Conservation (phyloP, 768 basidiomycete species). For the Cyclocybe aegerita region DNA sequence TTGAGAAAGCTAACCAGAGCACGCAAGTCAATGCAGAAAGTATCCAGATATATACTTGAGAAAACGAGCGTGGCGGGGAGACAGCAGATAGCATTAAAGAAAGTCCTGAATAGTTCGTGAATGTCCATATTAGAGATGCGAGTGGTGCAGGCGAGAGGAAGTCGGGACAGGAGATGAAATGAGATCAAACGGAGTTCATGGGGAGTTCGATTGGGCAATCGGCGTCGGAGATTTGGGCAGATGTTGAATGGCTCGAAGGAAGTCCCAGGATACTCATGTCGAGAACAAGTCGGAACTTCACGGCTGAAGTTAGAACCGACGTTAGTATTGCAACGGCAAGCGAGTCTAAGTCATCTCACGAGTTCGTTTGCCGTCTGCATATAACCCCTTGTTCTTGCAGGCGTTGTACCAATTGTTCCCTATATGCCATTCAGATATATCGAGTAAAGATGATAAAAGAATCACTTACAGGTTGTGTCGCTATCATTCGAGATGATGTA, state of each 20-base stretch:
- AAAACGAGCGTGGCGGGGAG: not conserved
- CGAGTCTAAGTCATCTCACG: constrained; percentile 40
- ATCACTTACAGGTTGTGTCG: constrained; percentile 75
- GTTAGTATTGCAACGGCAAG: not conserved
- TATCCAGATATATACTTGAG: too few relatives aligned
- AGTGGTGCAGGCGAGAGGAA: constrained; percentile 6
- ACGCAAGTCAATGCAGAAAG: too few relatives aligned
- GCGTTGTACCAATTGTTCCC: constrained; percentile 77
- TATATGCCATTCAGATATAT: constrained; percentile 23
- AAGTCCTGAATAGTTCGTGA: not conserved
- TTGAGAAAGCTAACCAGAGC: too few relatives aligned
- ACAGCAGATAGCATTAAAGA: not conserved
- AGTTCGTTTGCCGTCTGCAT: constrained; percentile 50
- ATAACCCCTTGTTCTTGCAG: constrained; percentile 62
- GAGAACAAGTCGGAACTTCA: constrained; percentile 66
- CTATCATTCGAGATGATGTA: constrained; percentile 78
- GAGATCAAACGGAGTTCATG: constrained; percentile 43
- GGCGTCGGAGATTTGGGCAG: constrained; percentile 58
- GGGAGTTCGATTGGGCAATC: constrained; percentile 72
- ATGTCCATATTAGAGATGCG: constrained; percentile 7
- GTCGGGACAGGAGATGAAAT: not conserved
- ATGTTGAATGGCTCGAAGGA: constrained; percentile 46
- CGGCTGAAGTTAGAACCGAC: constrained; percentile 32
- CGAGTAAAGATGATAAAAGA: constrained; percentile 2
- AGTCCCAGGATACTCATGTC: constrained; percentile 74